Conservation (phyloP, 2,329 filamentous ascomycete species). For the Phialocephala sp. region DNA sequence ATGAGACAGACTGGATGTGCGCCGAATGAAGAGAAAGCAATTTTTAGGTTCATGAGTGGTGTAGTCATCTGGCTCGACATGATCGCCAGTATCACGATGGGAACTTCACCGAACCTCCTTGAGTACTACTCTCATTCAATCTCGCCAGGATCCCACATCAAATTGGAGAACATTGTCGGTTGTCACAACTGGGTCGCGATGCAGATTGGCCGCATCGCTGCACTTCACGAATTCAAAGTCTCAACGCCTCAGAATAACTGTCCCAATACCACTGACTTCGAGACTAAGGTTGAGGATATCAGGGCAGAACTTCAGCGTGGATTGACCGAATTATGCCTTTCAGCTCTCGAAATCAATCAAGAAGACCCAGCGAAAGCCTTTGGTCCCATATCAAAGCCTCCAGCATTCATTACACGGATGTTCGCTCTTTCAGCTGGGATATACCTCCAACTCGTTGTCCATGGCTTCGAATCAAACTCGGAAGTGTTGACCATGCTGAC, state of each 20-base stretch:
- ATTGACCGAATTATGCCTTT: conserved; percentile 28
- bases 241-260: conserved; percentile 44
- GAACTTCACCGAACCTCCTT: conserved; percentile 50
- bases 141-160: conserved; percentile 43
- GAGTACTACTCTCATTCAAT: conserved; percentile 2
- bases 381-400: conserved; percentile 1
- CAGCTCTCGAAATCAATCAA: conserved; percentile 23
- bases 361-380: background rate
- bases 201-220: conserved; percentile 58
- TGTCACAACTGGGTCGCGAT: conserved; percentile 62
- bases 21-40: conserved; percentile 49
- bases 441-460: conserved; percentile 37
- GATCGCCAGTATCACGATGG: conserved; percentile 53
- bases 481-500: conserved; percentile 27
- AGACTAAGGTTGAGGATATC: conserved; percentile 28
- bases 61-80: conserved; percentile 56
- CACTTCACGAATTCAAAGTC: conserved; percentile 62
- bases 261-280: conserved; percentile 26
- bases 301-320: conserved; percentile 32
- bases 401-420: conserved; percentile 31
- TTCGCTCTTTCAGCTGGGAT: conserved; percentile 36
- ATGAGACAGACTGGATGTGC: background rate
- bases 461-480: conserved; percentile 30
- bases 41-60: conserved; percentile 55
- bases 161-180: conserved; percentile 58